A percentile compares a stretch with the other conserved stretches of the same genome.
These are phyloP conservation scores for Sherardia arvensis DNA, from an alignment of 257 asterid species.

Conservation along the genomic window DNA sequence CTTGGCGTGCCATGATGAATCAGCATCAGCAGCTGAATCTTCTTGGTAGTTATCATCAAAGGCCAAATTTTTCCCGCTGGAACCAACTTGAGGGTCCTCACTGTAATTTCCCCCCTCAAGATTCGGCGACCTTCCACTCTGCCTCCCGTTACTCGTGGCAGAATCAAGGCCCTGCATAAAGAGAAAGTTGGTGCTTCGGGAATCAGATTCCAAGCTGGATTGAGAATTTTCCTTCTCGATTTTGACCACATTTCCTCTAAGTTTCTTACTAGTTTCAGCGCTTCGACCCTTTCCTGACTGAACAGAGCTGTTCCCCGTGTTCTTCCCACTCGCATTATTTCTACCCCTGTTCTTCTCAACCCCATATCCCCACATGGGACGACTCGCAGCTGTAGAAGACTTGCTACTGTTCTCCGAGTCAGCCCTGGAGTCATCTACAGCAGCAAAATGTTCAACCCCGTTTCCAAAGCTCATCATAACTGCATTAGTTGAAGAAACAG, in stretches of 20 bases:
- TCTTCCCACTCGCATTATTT: constrained; percentile 37
- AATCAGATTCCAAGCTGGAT: constrained; percentile 96
- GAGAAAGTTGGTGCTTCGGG: constrained; percentile 57
- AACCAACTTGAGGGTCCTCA: constrained; percentile 38
- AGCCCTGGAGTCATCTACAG: constrained; percentile 25
- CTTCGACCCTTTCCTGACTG: constrained; percentile 37
- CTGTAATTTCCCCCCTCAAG: constrained; percentile 41
- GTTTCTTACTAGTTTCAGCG: constrained; percentile 39
- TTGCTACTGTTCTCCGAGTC: constrained; percentile 63
- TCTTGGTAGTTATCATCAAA: constrained; percentile 33
- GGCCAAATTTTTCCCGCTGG: constrained; percentile 29
- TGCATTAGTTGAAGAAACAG: constrained; percentile 49
- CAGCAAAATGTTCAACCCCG: constrained; percentile 22
- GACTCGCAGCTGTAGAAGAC: constrained; percentile 64
- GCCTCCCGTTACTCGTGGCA: constrained; percentile 38
- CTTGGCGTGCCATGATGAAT: constrained; percentile 40
- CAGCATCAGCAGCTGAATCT: constrained; percentile 43
- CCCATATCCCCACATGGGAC: constrained; percentile 28
- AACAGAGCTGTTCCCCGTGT: constrained; percentile 21
- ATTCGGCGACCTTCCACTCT: constrained; percentile 29
- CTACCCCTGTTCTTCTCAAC: constrained; percentile 31
- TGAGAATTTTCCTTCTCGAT: constrained; percentile 80
- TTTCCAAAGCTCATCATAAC: constrained; percentile 18
- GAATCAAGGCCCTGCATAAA: constrained; percentile 59
- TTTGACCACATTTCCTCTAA: constrained; percentile 60